Conservation (phyloP, 345 rosid genomes). For the Eucalyptus paniculata region DNA sequence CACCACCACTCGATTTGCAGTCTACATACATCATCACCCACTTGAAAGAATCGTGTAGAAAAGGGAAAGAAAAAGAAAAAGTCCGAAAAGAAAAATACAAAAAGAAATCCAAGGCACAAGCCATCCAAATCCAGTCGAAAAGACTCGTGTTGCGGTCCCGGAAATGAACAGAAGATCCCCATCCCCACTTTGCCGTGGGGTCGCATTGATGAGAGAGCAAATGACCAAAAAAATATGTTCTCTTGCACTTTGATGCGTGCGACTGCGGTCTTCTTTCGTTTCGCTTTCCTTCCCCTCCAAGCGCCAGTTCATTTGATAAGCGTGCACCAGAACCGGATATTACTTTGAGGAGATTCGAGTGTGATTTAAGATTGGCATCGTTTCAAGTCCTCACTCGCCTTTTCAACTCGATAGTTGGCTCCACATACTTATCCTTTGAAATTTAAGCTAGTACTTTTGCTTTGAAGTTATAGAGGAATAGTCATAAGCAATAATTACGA, state of each 20-base stretch:
- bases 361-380: neutral
- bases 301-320: neutral
- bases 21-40: neutral
- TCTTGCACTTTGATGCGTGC: neutral
- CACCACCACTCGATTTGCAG: neutral
- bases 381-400: neutral
- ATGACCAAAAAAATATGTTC: neutral
- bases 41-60: neutral
- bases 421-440: neutral
- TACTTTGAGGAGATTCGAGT: neutral
- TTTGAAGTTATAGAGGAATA: too few relatives aligned
- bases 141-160: neutral
- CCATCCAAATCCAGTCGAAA: neutral
- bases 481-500: too few relatives aligned
- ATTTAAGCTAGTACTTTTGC: too few relatives aligned
- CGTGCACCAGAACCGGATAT: neutral
- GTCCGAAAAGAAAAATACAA: neutral
- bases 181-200: neutral
- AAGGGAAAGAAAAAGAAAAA: neutral
- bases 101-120: neutral
- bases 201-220: neutral
- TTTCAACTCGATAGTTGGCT: neutral
- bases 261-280: neutral
- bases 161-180: neutral
- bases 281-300: neutral